Evolutionary conservation across 2,329 filamentous ascomycete genomes (phyloP).

Genomic region (Sclerotinia trifoliorum): DNA sequence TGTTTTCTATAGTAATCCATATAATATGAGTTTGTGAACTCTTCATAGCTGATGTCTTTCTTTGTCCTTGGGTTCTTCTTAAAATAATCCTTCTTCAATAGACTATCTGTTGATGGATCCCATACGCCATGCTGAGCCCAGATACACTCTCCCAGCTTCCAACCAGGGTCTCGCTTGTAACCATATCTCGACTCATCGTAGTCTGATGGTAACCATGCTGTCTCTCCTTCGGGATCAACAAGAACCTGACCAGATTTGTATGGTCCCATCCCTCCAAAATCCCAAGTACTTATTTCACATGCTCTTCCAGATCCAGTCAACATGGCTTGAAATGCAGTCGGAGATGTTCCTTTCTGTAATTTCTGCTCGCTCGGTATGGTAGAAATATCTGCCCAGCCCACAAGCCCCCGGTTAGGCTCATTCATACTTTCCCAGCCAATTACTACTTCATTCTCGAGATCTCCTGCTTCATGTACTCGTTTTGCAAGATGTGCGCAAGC

Average conservation of each 20-base stretch:
- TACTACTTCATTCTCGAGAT: slow-evolving; percentile 80
- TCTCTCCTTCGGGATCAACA: slow-evolving; percentile 83
- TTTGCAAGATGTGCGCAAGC: slow-evolving; percentile 79
- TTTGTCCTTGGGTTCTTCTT: slow-evolving; percentile 73
- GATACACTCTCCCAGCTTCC: slow-evolving; percentile 91
- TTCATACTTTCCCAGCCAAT: slow-evolving; percentile 97
- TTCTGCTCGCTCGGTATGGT: slow-evolving; percentile 83
- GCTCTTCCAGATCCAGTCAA: slow-evolving; percentile 87
- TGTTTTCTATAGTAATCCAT: slow-evolving; percentile 82
- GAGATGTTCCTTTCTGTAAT: slow-evolving; percentile 86
- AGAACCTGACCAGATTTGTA: slow-evolving; percentile 82
- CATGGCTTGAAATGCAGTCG: slow-evolving; percentile 92
- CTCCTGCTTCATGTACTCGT: slow-evolving; percentile 85
- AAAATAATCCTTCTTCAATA: slow-evolving; percentile 88
- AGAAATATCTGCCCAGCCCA: slow-evolving; percentile 79
- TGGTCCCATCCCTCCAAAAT: slow-evolving; percentile 88
- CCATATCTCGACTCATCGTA: slow-evolving; percentile 87
- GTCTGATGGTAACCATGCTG: slow-evolving; percentile 77
- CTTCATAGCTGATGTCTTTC: slow-evolving; percentile 71
- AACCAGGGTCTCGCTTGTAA: slow-evolving; percentile 82
- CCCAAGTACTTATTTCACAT: slow-evolving; percentile 87
- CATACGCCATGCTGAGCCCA: slow-evolving; percentile 98
- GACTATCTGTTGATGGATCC: slow-evolving; percentile 74
- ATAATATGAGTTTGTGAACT: slow-evolving; percentile 89
- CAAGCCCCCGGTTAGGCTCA: slow-evolving; percentile 85